Evolutionary conservation across 352 stramenopile genomes (phyloP).

Genomic region (Globisporangium alternatum): DNA sequence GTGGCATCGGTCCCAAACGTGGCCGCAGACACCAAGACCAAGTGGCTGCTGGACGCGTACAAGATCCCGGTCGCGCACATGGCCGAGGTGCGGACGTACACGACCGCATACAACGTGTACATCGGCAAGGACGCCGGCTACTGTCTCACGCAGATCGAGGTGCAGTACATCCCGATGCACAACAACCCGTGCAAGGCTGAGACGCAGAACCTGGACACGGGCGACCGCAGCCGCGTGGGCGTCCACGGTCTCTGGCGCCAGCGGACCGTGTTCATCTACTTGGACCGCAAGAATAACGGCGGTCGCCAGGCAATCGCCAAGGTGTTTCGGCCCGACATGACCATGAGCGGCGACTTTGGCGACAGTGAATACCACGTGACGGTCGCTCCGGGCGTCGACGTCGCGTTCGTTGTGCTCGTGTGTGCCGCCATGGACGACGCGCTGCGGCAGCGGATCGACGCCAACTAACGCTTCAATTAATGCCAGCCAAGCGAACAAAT

Average conservation of each 20-base stretch:
- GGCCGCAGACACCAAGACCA: constrained; percentile 20
- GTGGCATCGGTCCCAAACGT: constrained; percentile 23
- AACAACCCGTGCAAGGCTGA: constrained; percentile 28
- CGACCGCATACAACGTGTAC: constrained; percentile 30
- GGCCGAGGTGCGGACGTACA: constrained; percentile 11
- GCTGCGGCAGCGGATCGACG: constrained; percentile 5
- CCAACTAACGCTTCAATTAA: background rate
- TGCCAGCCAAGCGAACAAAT: no score
- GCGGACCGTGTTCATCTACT: constrained; percentile 23
- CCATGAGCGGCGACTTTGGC: constrained; percentile 14
- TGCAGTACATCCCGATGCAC: constrained; percentile 30
- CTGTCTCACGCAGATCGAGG: constrained; percentile 24
- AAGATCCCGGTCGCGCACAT: constrained; percentile 31
- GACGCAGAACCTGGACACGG: constrained; percentile 32
- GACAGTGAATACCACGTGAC: constrained; percentile 22
- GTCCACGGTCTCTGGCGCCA: constrained; percentile 26
- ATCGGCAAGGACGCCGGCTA: constrained; percentile 25
- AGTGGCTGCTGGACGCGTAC: constrained; percentile 42
- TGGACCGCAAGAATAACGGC: constrained; percentile 16
- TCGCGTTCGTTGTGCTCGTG: constrained; percentile 18
- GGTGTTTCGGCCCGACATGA: constrained; percentile 19
- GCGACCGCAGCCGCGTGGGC: constrained; percentile 12
- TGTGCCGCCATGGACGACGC: constrained; percentile 16
- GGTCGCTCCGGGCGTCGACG: constrained; percentile 14
- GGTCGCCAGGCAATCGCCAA: no score